Base-by-base conservation (phyloP, 805 yeast species). In the Metschnikowia picachoensis region DNA sequence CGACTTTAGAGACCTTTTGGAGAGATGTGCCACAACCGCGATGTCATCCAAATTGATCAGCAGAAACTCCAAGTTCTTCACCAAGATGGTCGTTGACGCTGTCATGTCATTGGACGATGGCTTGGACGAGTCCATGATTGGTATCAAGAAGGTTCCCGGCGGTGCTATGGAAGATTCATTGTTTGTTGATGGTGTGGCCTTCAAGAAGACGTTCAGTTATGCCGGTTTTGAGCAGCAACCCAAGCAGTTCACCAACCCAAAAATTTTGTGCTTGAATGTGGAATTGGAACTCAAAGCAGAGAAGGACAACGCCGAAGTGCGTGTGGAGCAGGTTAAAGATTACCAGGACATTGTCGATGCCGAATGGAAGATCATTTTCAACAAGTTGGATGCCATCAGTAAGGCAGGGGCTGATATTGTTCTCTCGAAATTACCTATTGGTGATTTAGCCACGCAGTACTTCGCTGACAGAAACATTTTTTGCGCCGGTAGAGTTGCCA, bases 161-260 rank as follows among this genome's bases (percentile, higher is more conserved):
- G 99, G 99, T 49, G 87, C 91, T 41, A 85, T 94, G 82, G 97
- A 92, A 64, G 98, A 94, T 60, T 86, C 97, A 10, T 62, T 82
- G 51, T 87, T 90, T 57, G 80, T 94, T 43, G 80, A 87, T 57
- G 99, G 99, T 62, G 98, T 94, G 50, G 99, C 97, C 3, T 94
- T 94, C 70, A 89, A 94, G 62, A 94, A 94, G 73, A 91, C 99
- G 0, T 94, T 94, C 60, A 85, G 97, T 25, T 94, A 94, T 60
- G 99, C 99, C 39, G 99, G 99, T 3, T 94, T 94, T 65, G 99
- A 94, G 69, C 99, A 94, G 73, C 99, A 94, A 69, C 99, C 99
- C 42, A 94, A 94, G 68, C 68, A 65, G 43, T 89, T 94, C 64
- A 59, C 60, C 15, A 74, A 87, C 65, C 97, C 99, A 39, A 87